Evolutionary conservation across 176 grass and related monocot species (phyloP).

Genomic region (Dendrocalamus sinicus): DNA sequence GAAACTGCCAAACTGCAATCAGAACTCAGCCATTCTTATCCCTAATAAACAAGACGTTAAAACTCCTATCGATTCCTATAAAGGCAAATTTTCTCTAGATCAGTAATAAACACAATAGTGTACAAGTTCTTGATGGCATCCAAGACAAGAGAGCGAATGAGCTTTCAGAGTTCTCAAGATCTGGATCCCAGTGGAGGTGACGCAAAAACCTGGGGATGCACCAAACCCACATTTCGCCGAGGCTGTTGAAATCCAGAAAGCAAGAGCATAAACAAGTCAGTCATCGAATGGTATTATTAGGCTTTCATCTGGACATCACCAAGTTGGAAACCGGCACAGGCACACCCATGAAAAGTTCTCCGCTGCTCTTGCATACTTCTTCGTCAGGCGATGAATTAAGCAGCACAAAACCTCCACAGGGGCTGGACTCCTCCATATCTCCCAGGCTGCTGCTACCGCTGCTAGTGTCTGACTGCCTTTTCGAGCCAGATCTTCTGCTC

Average conservation of each 20-base stretch:
- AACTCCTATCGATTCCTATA: constrained; percentile 20
- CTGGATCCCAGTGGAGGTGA: constrained; percentile 7
- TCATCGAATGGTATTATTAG: not conserved
- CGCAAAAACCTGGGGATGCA: constrained; percentile 65
- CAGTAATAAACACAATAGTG: constrained; percentile 47
- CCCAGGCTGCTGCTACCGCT: constrained; percentile 60
- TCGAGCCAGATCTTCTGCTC: constrained; percentile 59
- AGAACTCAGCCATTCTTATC: not conserved
- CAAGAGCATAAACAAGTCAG: constrained; percentile 24
- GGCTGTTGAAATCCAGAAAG: constrained; percentile 33
- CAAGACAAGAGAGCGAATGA: not conserved
- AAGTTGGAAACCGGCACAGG: constrained; percentile 57
- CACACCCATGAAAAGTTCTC: constrained; percentile 55
- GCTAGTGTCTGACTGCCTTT: constrained; percentile 58
- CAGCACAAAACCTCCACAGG: constrained; percentile 51
- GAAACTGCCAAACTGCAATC: constrained; percentile 34
- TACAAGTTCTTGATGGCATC: not conserved
- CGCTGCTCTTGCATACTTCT: constrained; percentile 70
- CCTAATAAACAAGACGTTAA: not conserved
- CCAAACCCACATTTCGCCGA: constrained; percentile 67
- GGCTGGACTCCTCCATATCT: constrained; percentile 43
- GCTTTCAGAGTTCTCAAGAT: constrained; percentile 28
- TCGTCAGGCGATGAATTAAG: constrained; percentile 58
- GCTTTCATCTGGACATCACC: constrained; percentile 75
- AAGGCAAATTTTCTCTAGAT: constrained; percentile 33